Conservation (phyloP, 352 stramenopile genomes). For the Phytophthora crassamura region DNA sequence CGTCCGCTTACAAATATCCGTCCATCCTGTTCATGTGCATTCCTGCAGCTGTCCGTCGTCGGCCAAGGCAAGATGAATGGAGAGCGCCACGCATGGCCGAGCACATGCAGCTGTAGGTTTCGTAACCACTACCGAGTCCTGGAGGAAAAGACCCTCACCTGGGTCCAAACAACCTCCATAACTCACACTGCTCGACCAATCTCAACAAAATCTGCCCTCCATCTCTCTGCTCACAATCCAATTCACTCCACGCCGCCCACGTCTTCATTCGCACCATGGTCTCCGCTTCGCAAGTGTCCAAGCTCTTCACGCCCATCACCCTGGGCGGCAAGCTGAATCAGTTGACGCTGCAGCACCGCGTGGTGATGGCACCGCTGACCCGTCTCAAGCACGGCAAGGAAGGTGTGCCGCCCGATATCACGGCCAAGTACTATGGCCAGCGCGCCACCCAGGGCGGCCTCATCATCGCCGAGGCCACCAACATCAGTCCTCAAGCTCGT, state of each 20-base stretch:
- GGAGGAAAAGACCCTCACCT: too few relatives aligned
- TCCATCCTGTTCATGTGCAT: too few relatives aligned
- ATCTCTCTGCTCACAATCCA: too few relatives aligned
- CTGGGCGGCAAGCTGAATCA: conserved; percentile 44
- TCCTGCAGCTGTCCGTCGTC: background rate
- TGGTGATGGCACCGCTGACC: conserved; percentile 67
- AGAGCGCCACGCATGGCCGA: too few relatives aligned
- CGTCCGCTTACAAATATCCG: conserved; percentile 7
- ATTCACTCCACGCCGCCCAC: conserved; percentile 14
- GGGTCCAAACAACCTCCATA: too few relatives aligned
- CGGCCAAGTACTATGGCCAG: conserved; percentile 50
- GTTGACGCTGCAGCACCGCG: conserved; percentile 55
- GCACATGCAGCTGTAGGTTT: too few relatives aligned
- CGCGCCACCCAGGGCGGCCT: conserved; percentile 49
- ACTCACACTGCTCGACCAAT: too few relatives aligned
- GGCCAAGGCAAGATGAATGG: too few relatives aligned
- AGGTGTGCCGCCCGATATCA: conserved; percentile 46
- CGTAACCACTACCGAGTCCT: too few relatives aligned
- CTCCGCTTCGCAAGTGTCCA: conserved; percentile 24
- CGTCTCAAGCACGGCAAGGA: conserved; percentile 40
- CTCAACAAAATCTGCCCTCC: too few relatives aligned
- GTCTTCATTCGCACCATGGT: conserved; percentile 19
- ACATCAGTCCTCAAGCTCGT: conserved; percentile 44
- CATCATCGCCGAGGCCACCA: conserved; percentile 61
- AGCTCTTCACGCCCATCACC: conserved; percentile 41